Evolutionary conservation across 495 filamentous ascomycete genomes (phyloP).

Genomic region (Hypoxylon trugodes): DNA sequence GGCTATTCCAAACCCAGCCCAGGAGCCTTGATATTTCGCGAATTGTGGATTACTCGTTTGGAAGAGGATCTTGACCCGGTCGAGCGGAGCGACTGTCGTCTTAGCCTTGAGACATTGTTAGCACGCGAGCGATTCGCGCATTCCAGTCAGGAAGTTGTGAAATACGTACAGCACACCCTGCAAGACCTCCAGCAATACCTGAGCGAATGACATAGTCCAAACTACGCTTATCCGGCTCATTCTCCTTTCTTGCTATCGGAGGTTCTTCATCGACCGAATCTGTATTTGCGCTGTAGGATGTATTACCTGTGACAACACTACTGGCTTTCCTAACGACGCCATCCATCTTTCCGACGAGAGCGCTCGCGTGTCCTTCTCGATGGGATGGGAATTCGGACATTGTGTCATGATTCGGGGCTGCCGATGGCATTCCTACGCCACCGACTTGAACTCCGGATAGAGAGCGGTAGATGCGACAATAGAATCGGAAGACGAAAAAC

Average conservation of each 20-base stretch:
- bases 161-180: slow-evolving; percentile 80
- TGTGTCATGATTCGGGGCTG: slow-evolving; percentile 58
- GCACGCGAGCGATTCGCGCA: not conserved
- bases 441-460: slow-evolving; percentile 28
- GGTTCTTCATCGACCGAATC: slow-evolving; percentile 49
- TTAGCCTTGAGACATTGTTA: slow-evolving; percentile 71
- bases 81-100: slow-evolving; percentile 92
- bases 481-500: not conserved
- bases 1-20: slow-evolving; percentile 79
- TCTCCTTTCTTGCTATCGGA: slow-evolving; percentile 45
- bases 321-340: slow-evolving; percentile 33
- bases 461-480: not conserved
- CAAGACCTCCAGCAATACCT: slow-evolving; percentile 85
- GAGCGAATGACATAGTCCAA: slow-evolving; percentile 83
- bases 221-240: slow-evolving; percentile 69
- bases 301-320: slow-evolving; percentile 30
- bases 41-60: slow-evolving; percentile 95
- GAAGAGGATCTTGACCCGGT: slow-evolving; percentile 98
- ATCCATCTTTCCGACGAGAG: slow-evolving; percentile 38
- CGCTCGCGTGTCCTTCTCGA: slow-evolving; percentile 42
- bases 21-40: slow-evolving; percentile 86
- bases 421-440: slow-evolving; percentile 58
- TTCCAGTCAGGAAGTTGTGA: not conserved
- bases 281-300: slow-evolving; percentile 28
- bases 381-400: slow-evolving; percentile 54